Evolutionary conservation across 345 rosid genomes (phyloP).

Genomic region (Carallia brachiata): DNA sequence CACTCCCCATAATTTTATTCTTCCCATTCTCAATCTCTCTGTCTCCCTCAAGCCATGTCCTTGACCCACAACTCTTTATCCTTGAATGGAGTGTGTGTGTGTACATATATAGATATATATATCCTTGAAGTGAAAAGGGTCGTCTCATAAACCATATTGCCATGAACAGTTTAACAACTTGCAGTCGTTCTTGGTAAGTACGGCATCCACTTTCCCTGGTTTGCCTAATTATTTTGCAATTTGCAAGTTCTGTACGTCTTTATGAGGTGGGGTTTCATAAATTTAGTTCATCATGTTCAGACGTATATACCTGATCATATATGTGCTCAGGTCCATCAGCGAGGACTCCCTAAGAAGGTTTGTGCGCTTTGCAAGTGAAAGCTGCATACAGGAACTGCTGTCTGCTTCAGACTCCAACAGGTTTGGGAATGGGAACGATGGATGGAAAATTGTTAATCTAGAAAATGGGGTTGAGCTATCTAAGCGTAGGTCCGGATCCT

Average conservation of each 20-base stretch:
- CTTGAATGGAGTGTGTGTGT: neutral
- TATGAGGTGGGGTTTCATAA: neutral
- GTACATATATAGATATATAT: neutral
- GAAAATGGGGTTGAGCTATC: slow-evolving; percentile 71
- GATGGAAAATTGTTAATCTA: slow-evolving; percentile 54
- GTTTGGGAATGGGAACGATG: slow-evolving; percentile 50
- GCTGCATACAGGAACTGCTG: slow-evolving; percentile 70
- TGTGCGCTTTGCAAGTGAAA: slow-evolving; percentile 77
- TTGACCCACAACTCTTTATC: neutral
- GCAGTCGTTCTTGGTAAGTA: slow-evolving; percentile 47
- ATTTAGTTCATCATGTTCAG: neutral
- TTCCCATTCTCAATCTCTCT: neutral
- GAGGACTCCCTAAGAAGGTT: slow-evolving; percentile 74
- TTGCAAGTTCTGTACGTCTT: neutral
- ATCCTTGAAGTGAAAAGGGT: slow-evolving; percentile 6
- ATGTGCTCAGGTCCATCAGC: slow-evolving; percentile 55
- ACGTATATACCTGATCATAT: neutral
- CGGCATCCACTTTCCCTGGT: too few species aligned
- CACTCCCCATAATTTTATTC: slow-evolving; percentile 48
- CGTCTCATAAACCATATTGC: neutral
- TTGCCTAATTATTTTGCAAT: neutral
- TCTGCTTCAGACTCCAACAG: slow-evolving; percentile 62
- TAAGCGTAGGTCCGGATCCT: slow-evolving; percentile 57
- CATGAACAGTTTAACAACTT: slow-evolving; percentile 37
- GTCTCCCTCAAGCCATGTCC: slow-evolving; percentile 9